Evolutionary conservation across 73 alveolate genomes (phyloP).

Genomic region (Paramecium sexaurelia): DNA sequence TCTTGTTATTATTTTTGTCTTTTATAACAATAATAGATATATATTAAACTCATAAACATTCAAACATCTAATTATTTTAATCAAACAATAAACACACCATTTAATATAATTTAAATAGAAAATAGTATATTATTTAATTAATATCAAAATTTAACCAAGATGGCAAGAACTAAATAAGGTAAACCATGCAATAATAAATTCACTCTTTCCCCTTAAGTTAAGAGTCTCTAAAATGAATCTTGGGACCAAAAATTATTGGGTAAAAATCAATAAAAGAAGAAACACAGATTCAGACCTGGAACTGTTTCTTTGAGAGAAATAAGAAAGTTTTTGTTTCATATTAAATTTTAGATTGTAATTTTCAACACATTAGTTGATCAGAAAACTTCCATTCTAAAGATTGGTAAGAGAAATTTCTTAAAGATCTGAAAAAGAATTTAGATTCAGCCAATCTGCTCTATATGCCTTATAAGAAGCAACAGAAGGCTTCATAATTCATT

Average conservation of each 20-base stretch:
- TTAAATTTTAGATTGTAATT: slow-evolving; percentile 67
- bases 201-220: neutral
- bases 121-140: neutral
- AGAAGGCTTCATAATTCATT: slow-evolving; percentile 75
- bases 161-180: slow-evolving; percentile 38
- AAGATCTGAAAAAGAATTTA: slow-evolving; percentile 72
- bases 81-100: neutral
- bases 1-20: too few species aligned
- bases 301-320: slow-evolving; percentile 91
- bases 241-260: neutral
- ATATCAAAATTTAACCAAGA: neutral
- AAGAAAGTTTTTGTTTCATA: slow-evolving; percentile 68
- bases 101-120: neutral
- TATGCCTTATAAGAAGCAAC: slow-evolving; percentile 84
- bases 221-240: neutral
- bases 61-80: neutral
- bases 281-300: slow-evolving; percentile 91
- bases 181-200: neutral
- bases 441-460: slow-evolving; percentile 77
- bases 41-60: neutral
- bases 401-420: slow-evolving; percentile 79
- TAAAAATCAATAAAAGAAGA: neutral
- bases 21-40: too few species aligned
- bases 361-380: slow-evolving; percentile 80
- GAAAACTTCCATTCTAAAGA: slow-evolving; percentile 88